These are phyloP conservation scores for Candida vartiovaarae DNA, from an alignment of 805 yeast genomes.

Conservation along the genomic window DNA sequence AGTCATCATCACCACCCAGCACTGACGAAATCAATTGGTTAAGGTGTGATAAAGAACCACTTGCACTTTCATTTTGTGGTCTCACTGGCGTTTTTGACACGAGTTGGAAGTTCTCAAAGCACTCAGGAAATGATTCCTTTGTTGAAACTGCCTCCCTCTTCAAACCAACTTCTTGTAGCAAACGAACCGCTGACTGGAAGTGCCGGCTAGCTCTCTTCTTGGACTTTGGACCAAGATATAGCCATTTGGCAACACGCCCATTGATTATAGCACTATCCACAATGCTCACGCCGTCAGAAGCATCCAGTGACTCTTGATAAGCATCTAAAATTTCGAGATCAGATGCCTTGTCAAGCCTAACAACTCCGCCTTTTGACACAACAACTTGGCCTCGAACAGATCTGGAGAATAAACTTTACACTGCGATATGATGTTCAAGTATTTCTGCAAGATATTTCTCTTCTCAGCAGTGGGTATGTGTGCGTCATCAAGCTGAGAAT, in stretches of 20 bases:
- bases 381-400: constrained; percentile 32
- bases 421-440: constrained; percentile 23
- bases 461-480: constrained; percentile 17
- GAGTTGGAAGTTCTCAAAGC: constrained; percentile 18
- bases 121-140: constrained; percentile 25
- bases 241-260: constrained; percentile 37
- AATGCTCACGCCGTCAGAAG: constrained; percentile 25
- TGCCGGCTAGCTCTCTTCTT: constrained; percentile 30
- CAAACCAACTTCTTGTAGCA: constrained; percentile 27
- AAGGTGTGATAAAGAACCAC: constrained; percentile 16
- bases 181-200: constrained; percentile 30
- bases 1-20: constrained; percentile 15
- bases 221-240: constrained; percentile 8
- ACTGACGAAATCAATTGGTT: constrained; percentile 24
- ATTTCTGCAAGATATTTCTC: constrained; percentile 19
- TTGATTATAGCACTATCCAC: constrained; percentile 34
- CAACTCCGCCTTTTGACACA: constrained; percentile 30
- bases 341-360: constrained; percentile 19
- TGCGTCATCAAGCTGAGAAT: constrained; percentile 14
- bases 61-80: constrained; percentile 8
- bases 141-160: constrained; percentile 21
- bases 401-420: constrained; percentile 32
- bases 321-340: constrained; percentile 35
- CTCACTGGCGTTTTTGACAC: constrained; percentile 12
- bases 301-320: constrained; percentile 39